Conservation (phyloP, 2,329 filamentous ascomycete genomes). For the Phaeosphaeria sp. region DNA sequence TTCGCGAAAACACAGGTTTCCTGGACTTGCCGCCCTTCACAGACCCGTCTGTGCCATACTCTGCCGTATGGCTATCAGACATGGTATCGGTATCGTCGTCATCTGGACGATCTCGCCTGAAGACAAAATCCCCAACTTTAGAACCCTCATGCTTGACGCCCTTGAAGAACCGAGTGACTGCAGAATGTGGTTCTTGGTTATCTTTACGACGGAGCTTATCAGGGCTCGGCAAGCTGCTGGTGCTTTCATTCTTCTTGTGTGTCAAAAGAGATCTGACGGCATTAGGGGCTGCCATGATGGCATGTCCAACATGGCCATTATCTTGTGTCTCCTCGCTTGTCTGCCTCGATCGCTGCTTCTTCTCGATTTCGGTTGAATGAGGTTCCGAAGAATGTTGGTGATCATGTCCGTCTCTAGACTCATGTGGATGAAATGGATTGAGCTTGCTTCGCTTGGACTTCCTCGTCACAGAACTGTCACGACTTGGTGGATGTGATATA, state of each 20-base stretch:
- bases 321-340: conserved; percentile 42
- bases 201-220: conserved; percentile 38
- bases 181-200: conserved; percentile 57
- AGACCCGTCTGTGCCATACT: conserved; percentile 38
- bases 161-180: conserved; percentile 78
- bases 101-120: conserved; percentile 61
- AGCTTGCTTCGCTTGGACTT: conserved; percentile 49
- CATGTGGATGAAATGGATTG: conserved; percentile 50
- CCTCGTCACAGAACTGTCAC: conserved; percentile 34
- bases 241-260: conserved; percentile 48
- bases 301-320: conserved; percentile 34
- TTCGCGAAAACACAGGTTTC: conserved; percentile 41
- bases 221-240: conserved; percentile 40
- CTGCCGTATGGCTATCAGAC: conserved; percentile 53
- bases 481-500: conserved; percentile 46
- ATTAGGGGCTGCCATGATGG: conserved; percentile 40
- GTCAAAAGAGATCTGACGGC: conserved; percentile 42
- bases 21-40: conserved; percentile 15
- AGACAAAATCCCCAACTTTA: conserved; percentile 66
- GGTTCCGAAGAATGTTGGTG: conserved; percentile 24
- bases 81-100: conserved; percentile 54
- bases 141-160: conserved; percentile 71
- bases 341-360: conserved; percentile 34
- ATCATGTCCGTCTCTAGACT: conserved; percentile 41
- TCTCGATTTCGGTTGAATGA: conserved; percentile 28